Base-by-base conservation (phyloP, 2,329 filamentous ascomycete species). In the Lasiodiplodia theobromae region DNA sequence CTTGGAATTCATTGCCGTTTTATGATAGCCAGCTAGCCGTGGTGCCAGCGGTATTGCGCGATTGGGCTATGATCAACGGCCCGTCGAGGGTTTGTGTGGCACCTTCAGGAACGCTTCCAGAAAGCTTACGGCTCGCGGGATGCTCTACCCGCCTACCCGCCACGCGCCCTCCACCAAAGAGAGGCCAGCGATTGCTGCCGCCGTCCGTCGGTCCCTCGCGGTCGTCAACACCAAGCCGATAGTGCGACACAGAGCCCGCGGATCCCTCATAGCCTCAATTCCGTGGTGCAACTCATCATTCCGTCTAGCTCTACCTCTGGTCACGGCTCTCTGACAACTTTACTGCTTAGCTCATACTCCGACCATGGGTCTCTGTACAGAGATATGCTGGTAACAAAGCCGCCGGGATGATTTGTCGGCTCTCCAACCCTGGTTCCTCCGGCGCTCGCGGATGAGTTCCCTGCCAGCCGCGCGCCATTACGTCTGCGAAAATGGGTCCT, bases 81-180 rank as follows among this genome's bases (percentile, higher is more conserved):
- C 18, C 38, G 21, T n/a, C 8, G 28, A 64, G 44, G 18, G 44
- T 31, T n/a, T 31, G 23, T 14, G 47, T 64, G 60, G 60, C 47
- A 52, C 60, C 60, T 47, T 64, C 60, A 64, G 60, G 60, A 64
- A 64, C 60, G 60, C 60, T 64, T 64, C 60, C 28, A 64, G 60
- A 64, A 64, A 64, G 40, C 47, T 38, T 64, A 34, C 28, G 18
- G 58, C 40, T 37, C 28, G 18, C 58, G 44, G 58, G 58, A 63
- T 63, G 44, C 40, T 38, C 28, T 23, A 38, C 60, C 37, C 47
- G 44, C 60, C 31, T 18, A 18, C 47, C 60, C 28, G n/a, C n/a
- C 11, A 3, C n/a, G n/a, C 21, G 52, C 21, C 60, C 44, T 31
- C 38, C 47, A 14, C 60, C 31, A 37, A 37, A 18, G 11, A 25